Base-by-base conservation (phyloP, 306 rosid species). In the Quercus mongolica region DNA sequence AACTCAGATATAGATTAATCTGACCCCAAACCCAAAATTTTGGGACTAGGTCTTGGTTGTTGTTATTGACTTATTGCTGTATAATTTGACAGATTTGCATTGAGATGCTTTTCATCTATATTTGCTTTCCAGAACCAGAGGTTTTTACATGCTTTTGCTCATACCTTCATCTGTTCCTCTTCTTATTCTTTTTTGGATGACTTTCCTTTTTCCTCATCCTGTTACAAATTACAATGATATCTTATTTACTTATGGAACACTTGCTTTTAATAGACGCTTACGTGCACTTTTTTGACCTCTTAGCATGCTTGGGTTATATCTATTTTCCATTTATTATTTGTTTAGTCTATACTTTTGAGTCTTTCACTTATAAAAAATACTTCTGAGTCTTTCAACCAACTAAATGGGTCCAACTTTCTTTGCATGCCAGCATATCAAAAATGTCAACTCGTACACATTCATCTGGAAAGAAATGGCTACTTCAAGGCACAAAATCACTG, bases 401-500 rank as follows among this genome's bases (percentile, higher is more conserved):
- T 74, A 74, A 55, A 31, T 75, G 38, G 20, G 18, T 69, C 77
- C 73, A 11, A 73, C 21, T 23, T 5, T 75, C 38, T 84, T 51
- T 71, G 26, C 85, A 71, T 78, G 20, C 61, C 89, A 94, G 99
- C 84, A 76, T 90, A 69, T 75, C 83, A 19, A 95, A 94, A 83
- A 92, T 89, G 97, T 88, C 92, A 84, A 83, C 72, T 85, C 91
- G 26, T 94, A 92, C 83, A 57, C 91, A 6, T 90, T 89, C 84
- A 74, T 94, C 74, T 91, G 97, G 97, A 91, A 83, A 82, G 97
- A 92, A 88, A 86, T 87, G 90, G 86, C 89, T 74, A 23, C 86
- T 74, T 87, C 95, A 79, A 90, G 83, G 85, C 83, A 85, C 83
- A 84, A 84, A 80, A 84, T 83, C 51, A 64, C 82, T 61, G 91